Conservation (phyloP, 352 stramenopile genomes). For the Globisporangium spiculum region DNA sequence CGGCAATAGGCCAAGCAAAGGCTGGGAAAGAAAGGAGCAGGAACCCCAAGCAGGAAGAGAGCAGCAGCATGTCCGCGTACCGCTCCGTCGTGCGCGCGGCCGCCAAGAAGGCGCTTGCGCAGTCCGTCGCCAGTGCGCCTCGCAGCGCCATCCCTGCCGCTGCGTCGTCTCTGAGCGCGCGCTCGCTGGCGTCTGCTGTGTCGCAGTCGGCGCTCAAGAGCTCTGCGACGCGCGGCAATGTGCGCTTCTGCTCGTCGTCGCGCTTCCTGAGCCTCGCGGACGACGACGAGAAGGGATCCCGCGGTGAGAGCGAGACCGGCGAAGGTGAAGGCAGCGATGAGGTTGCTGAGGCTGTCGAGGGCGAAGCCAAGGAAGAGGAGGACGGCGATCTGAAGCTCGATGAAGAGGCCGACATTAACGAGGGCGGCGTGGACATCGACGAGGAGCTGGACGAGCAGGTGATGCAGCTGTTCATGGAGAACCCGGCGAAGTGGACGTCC, state of each 20-base stretch:
- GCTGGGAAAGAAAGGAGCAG: neutral
- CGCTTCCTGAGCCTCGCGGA: conserved; percentile 75
- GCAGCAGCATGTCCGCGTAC: conserved; percentile 24
- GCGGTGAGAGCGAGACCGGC: conserved; percentile 16
- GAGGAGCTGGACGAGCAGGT: conserved; percentile 72
- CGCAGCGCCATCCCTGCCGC: neutral
- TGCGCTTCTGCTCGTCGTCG: conserved; percentile 51
- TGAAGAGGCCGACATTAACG: conserved; percentile 61
- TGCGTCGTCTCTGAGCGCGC: conserved; percentile 1
- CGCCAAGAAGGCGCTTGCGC: conserved; percentile 17
- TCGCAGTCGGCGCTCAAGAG: neutral
- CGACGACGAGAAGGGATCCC: conserved; percentile 33
- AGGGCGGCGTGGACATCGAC: conserved; percentile 62
- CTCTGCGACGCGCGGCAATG: conserved; percentile 6
- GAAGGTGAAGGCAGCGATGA: conserved; percentile 23
- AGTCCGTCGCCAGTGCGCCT: conserved; percentile 7
- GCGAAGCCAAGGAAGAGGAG: conserved; percentile 37
- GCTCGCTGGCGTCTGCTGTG: conserved; percentile 2
- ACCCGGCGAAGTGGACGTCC: conserved; percentile 85
- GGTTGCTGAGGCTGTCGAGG: conserved; percentile 23
- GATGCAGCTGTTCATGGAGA: conserved; percentile 81
- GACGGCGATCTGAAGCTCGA: conserved; percentile 69
- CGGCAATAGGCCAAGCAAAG: neutral
- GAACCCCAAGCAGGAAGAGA: conserved; percentile 1
- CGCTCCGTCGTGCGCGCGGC: conserved; percentile 23